Base-by-base conservation (phyloP, 768 basidiomycete genomes). In the Crucibulum laeve region DNA sequence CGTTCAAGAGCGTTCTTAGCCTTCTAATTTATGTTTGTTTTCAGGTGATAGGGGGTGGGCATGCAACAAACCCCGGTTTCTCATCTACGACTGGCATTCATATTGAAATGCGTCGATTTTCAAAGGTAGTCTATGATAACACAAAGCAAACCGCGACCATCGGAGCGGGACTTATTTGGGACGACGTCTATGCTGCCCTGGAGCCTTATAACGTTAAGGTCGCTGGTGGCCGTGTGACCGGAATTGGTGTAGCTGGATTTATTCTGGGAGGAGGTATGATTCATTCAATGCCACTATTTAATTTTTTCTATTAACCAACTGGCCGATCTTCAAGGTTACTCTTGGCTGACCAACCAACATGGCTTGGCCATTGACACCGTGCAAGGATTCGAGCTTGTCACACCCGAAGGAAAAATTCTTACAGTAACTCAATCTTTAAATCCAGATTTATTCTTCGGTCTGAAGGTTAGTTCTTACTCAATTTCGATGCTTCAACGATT, bases 1-100 rank as follows among this genome's bases (percentile, higher is more conserved):
- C n/a, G n/a, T n/a, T n/a, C 21, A 24, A 21, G 2, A 10, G 42
- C 18, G 3, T 32, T 35, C 22, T 5, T 25, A 11, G 10, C 10
- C 23, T 4, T 17, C 3, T 36, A 8, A 8, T n/a, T 21, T 30
- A 24, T 37, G 34, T 6, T 19, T 23, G 13, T 30, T 2, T 42
- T 49, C 23, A 80, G 80, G 71, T 83, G 42, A 84, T 80, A 56
- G 74, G 80, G n/a, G 81, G 78, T 11, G 81, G 82, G 0, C 81
- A 84, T 55, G 46, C 73, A 1, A 51, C 68, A 2, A 82, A 80
- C 51, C 71, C 67, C 0, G 73, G 73, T 1, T 82, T 81, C 46
- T 79, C 79, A 0, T 83, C 83, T 0, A 83, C 82, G 0, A 47
- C 55, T 1, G 82, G 80, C 25, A 71, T 84, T 10, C 79, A 78